phyloP scores from a whole-genome alignment of 2,329 filamentous ascomycete species.

The Aureobasidium sp. region DNA sequence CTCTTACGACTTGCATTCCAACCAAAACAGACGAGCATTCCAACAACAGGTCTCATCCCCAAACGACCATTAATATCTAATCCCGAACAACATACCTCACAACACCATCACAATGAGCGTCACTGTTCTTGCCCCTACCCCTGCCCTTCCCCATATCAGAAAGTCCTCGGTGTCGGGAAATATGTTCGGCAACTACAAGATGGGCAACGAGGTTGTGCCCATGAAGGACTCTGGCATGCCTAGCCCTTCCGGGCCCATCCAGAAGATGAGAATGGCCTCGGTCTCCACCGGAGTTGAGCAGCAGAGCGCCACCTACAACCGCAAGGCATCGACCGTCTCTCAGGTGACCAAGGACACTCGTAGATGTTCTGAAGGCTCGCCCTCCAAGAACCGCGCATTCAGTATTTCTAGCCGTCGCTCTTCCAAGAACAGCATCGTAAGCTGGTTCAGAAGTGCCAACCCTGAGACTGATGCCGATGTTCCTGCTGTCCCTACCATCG shows the following conservation, averaged over 20 bases:
- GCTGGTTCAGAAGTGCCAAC: constrained; percentile 14
- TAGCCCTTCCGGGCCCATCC: background rate
- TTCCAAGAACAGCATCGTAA: constrained; percentile 5
- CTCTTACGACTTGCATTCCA: background rate
- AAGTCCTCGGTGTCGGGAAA: constrained; percentile 6
- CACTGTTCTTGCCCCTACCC: constrained; percentile 10
- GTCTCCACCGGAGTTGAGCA: constrained; percentile 3
- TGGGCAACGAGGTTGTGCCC: background rate
- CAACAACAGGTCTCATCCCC: background rate
- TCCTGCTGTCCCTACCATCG: constrained; percentile 10
- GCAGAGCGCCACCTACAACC: background rate
- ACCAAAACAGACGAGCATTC: background rate
- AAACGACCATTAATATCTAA: background rate
- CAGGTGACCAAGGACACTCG: background rate
- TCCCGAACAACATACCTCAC: background rate
- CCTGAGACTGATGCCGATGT: constrained; percentile 7
- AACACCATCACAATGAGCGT: constrained; percentile 8
- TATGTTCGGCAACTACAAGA: constrained; percentile 10
- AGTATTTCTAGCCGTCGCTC: constrained; percentile 12
- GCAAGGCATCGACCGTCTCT: background rate
- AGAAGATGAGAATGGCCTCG: background rate
- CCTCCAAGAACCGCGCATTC: constrained; percentile 1
- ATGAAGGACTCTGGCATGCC: background rate
- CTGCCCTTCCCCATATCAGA: constrained; percentile 7
- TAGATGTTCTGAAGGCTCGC: background rate